Percentiles rank a stretch among this genome's conserved stretches.
phyloP scores from a whole-genome alignment of 768 basidiomycete species.

The Phlebiopsis gigantea region DNA sequence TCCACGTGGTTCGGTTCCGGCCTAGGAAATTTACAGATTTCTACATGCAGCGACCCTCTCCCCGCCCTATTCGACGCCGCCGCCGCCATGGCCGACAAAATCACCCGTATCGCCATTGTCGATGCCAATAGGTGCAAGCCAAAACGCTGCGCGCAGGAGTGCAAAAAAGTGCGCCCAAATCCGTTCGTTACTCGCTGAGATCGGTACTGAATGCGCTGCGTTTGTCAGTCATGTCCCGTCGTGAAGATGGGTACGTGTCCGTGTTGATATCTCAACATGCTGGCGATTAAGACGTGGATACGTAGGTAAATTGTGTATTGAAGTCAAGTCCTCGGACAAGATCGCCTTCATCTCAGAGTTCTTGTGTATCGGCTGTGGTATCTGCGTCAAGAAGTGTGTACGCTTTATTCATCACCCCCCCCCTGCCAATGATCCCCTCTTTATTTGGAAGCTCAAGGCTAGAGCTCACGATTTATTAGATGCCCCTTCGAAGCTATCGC shows the following conservation, averaged over 20 bases:
- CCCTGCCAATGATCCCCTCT: not conserved
- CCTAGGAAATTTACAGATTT: conserved; percentile 2
- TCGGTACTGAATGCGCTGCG: conserved; percentile 1
- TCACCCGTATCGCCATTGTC: conserved; percentile 96
- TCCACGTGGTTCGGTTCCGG: conserved; percentile 2
- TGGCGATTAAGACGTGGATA: not conserved
- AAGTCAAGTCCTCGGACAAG: conserved; percentile 93
- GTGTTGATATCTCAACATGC: not conserved
- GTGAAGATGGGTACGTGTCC: conserved; percentile 83
- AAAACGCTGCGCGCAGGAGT: conserved; percentile 95
- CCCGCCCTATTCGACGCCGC: conserved; percentile 2
- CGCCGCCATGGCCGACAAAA: conserved; percentile 77
- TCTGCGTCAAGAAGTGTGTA: conserved; percentile 96
- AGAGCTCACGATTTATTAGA: conserved; percentile 36
- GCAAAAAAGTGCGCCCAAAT: conserved; percentile 71
- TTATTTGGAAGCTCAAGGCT: not conserved
- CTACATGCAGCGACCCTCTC: not conserved
- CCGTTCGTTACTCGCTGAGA: conserved; percentile 7
- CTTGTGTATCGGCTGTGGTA: conserved; percentile 99
- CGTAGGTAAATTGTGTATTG: conserved; percentile 94
- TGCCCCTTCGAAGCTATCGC: conserved; percentile 99
- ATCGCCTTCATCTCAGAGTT: conserved; percentile 99
- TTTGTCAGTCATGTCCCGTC: conserved; percentile 81
- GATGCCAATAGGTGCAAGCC: conserved; percentile 93
- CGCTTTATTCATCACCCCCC: not conserved